A percentile compares a stretch with the other conserved stretches of the same genome.
phyloP scores from a whole-genome alignment of 352 stramenopile species.

The Phytophthora citricola region DNA sequence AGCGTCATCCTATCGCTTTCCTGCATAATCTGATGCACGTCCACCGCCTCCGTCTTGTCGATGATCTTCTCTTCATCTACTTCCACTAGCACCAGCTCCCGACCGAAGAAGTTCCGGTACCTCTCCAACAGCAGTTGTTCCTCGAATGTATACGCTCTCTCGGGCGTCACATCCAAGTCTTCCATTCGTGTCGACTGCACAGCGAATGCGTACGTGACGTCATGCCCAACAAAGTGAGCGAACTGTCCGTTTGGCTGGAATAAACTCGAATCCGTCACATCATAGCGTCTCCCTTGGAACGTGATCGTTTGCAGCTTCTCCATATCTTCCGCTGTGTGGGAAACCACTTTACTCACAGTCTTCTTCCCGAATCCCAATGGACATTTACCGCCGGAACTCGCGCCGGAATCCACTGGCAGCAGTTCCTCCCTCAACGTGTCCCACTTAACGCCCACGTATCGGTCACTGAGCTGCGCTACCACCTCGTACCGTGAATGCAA shows the following conservation, averaged over 20 bases:
- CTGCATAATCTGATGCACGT: constrained; percentile 58
- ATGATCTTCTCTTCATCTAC: constrained; percentile 13
- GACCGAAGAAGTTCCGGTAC: constrained; percentile 54
- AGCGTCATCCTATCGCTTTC: constrained; percentile 27
- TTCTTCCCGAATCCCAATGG: constrained; percentile 65
- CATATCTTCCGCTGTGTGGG: constrained; percentile 22
- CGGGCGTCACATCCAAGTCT: constrained; percentile 45
- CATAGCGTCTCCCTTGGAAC: constrained; percentile 65
- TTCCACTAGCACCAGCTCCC: constrained; percentile 44
- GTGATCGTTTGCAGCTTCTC: constrained; percentile 44
- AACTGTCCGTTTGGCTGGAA: constrained; percentile 52
- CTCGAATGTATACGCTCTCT: constrained; percentile 57
- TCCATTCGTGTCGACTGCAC: constrained; percentile 46
- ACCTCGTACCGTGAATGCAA: constrained; percentile 58
- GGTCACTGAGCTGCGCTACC: constrained; percentile 54
- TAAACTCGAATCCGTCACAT: constrained; percentile 57
- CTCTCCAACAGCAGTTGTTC: constrained; percentile 66
- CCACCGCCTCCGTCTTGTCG: constrained; percentile 12
- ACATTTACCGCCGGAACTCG: constrained; percentile 47
- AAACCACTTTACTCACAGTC: constrained; percentile 34
- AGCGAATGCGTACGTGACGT: constrained; percentile 64
- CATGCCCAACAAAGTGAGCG: constrained; percentile 63
- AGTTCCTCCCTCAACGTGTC: constrained; percentile 47
- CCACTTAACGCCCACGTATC: constrained; percentile 53
- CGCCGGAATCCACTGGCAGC: constrained; percentile 30